phyloP scores from a whole-genome alignment of 352 stramenopile species.

The Globisporangium paroecandrum region DNA sequence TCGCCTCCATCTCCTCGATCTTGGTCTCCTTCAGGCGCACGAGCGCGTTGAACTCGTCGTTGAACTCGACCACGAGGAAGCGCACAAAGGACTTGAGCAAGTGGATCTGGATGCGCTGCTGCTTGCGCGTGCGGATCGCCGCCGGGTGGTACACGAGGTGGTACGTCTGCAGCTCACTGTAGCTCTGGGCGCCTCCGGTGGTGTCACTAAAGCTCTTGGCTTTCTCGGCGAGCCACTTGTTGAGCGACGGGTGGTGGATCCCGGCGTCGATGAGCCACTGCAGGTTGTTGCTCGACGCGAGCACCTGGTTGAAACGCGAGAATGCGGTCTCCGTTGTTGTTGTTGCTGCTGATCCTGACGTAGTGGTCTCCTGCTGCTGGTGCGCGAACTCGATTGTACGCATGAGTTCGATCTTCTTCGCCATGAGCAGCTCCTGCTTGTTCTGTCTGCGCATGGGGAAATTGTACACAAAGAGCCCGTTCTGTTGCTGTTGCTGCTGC shows the following conservation, averaged over 20 bases:
- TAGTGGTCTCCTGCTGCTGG: conserved; percentile 42
- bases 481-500: background rate
- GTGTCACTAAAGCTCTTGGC: conserved; percentile 11
- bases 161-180: conserved; percentile 45
- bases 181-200: conserved; percentile 2
- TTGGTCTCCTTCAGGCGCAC: conserved; percentile 71
- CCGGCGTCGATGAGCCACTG: conserved; percentile 61
- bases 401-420: conserved; percentile 55
- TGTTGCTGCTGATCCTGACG: conserved; percentile 3
- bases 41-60: conserved; percentile 80
- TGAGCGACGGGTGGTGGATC: conserved; percentile 39
- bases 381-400: conserved; percentile 66
- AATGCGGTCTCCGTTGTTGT: conserved; percentile 16
- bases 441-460: conserved; percentile 69
- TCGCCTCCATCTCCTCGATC: conserved; percentile 85
- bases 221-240: conserved; percentile 29
- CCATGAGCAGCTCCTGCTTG: conserved; percentile 41
- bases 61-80: conserved; percentile 73
- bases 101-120: conserved; percentile 86
- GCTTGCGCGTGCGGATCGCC: conserved; percentile 69
- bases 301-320: conserved; percentile 46
- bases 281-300: conserved; percentile 34
- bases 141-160: conserved; percentile 87
- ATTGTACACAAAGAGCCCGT: conserved; percentile 64
- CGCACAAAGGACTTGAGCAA: conserved; percentile 75